Evolutionary conservation across 2,329 filamentous ascomycete genomes (phyloP), one percentile per base, ranked within the genome.

Genomic region (Aspergillus texensis): DNA sequence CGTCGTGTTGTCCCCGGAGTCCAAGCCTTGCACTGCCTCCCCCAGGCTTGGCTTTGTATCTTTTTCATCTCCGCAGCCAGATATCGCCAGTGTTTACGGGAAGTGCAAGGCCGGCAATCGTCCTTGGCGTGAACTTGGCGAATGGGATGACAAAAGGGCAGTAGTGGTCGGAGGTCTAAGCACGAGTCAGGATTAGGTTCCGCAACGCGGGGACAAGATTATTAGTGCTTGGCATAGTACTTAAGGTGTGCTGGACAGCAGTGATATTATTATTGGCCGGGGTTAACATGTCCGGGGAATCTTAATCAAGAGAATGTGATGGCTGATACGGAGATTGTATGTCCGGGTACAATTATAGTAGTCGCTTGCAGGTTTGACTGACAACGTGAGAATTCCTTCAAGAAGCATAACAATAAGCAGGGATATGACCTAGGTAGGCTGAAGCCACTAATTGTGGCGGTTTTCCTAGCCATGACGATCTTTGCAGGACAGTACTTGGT

Each of bases 11-110:
- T 2, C 32, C 24, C 46, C 32, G 2, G 26, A 28, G 28, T 43
- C 52, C 59, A 61, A 61, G 59, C 52, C 57, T 61, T 61, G 59
- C 59, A 61, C 59, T 56, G 59, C 59, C 59, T 61, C 59, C 59
- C 58, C 59, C 59, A 48, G 6, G 6, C 50, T 50, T 61, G 59
- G 50, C 59, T 19, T 5, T 21, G 28, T 32, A 21, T 53, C 28
- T n/a, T 53, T 32, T 34, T 34, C 24, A 26, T 48, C 24, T 26
- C 21, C 45, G 45, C 45, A 9, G 6, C 45, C 3, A 53, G 50
- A 19, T 6, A 34, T 4, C 30, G 9, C 19, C 28, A 1, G 1
- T n/a, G 30, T 4, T 16, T 19, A 53, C 4, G 19, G 6, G 21
- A 30, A 32, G 50, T 19, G 19, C 28, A 34, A 34, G 16, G 21